Evolutionary conservation across 257 asterid species (phyloP).

Genomic region (Solanum dulcamara): DNA sequence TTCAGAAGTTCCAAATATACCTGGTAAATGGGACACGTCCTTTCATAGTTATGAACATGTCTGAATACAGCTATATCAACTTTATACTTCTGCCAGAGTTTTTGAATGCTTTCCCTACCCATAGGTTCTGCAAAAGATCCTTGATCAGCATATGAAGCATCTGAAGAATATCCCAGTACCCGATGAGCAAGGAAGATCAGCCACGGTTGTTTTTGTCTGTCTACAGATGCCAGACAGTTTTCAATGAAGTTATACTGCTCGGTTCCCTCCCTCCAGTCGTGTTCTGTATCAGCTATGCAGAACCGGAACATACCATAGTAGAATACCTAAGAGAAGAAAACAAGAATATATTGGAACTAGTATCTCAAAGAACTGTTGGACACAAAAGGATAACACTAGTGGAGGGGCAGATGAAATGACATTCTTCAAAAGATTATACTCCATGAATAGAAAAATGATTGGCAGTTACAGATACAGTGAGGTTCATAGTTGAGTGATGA

Average conservation of each 20-base stretch:
- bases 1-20: constrained; percentile 12
- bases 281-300: constrained; percentile 81
- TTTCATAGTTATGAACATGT: constrained; percentile 63
- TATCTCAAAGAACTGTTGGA: not conserved
- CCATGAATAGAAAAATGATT: not conserved
- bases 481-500: not conserved
- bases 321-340: constrained; percentile 41
- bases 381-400: not conserved
- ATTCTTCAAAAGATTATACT: not conserved
- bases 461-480: not conserved
- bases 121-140: constrained; percentile 82
- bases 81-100: constrained; percentile 84
- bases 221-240: constrained; percentile 66
- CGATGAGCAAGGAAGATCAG: constrained; percentile 74
- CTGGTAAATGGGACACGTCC: constrained; percentile 77
- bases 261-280: constrained; percentile 77
- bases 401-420: not conserved
- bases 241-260: constrained; percentile 70
- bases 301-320: constrained; percentile 82
- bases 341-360: not conserved
- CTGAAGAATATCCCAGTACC: constrained; percentile 76
- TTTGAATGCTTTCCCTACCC: constrained; percentile 77
- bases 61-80: constrained; percentile 74
- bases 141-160: constrained; percentile 25
- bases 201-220: constrained; percentile 83